Evolutionary conservation across 2,329 filamentous ascomycete species (phyloP).

Genomic region (Fusarium napiforme): DNA sequence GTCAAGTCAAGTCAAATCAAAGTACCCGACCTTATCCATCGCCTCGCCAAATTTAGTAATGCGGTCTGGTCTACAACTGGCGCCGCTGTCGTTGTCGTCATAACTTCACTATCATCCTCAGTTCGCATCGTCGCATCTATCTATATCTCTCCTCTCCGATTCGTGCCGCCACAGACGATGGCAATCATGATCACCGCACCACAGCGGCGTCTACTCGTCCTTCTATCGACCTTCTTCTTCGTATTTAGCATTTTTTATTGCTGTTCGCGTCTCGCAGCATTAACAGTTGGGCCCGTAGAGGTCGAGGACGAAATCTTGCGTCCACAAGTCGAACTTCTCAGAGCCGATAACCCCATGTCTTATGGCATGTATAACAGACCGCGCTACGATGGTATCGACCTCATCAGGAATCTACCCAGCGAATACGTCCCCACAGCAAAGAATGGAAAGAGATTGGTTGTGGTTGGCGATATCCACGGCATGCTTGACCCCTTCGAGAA

Average conservation of each 20-base stretch:
- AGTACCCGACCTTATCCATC: neutral
- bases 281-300: constrained; percentile 30
- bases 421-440: constrained; percentile 48
- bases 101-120: constrained; percentile 5
- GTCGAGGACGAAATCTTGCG: constrained; percentile 10
- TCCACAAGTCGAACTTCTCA: constrained; percentile 31
- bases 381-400: constrained; percentile 47
- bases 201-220: constrained; percentile 47
- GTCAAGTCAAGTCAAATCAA: neutral
- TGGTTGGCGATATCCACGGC: constrained; percentile 94
- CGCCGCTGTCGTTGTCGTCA: constrained; percentile 21
- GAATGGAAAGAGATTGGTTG: constrained; percentile 71
- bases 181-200: constrained; percentile 41
- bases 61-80: constrained; percentile 2
- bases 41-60: constrained; percentile 13
- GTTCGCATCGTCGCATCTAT: neutral
- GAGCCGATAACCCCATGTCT: constrained; percentile 52
- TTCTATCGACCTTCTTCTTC: constrained; percentile 49
- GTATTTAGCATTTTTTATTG: constrained; percentile 50
- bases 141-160: neutral
- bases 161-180: constrained; percentile 25
- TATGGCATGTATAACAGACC: constrained; percentile 56
- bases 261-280: constrained; percentile 47
- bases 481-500: constrained; percentile 74
- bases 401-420: constrained; percentile 47